Evolutionary conservation across 768 basidiomycete genomes (phyloP), one percentile per base, ranked within the genome.

Genomic region (Pisolithus marmoratus): DNA sequence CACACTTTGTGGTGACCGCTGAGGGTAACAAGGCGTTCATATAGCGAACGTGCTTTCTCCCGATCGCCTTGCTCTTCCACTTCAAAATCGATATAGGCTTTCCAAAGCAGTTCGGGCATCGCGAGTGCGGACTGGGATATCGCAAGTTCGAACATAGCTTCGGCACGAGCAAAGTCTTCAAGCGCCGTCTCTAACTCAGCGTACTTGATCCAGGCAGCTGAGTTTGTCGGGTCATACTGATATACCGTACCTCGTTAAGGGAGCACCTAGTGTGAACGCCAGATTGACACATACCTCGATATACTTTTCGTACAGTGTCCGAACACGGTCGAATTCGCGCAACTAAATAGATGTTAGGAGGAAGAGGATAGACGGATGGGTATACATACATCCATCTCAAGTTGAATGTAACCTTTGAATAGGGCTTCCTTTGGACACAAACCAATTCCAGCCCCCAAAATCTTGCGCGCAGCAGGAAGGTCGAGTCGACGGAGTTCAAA

Each of bases 1-100:
- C 94, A 98, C 19, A 95, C 93, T 71, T 97, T 97, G 71, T 93
- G 88, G 64, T 98, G 94, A 4, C 90, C 90, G 57, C 92, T 95
- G 46, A 88, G 74, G 29, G 80, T 71, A 45, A 96, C 76, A 19
- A 97, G 78, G 19, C 94, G 82, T 71, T 97, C 94, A 65, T 96
- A 97, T 38, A 98, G 65, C 6, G 77, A 76, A n/a, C 95, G 77
- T 2, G 90, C 87, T 15, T 81, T 78, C 52, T 89, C 89, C 38
- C 92, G 82, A 58, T 97, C 94, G 59, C 93, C 93, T 34, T 70
- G 68, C 67, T 96, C 93, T 54, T 90, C 89, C 51, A 86, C 83
- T 70, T 98, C 95, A 60, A 96, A 96, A 68, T 97, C 95, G 70
- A 97, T 90, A 68, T 92, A 97, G 5, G 92, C 90, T 66, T 95